phyloP scores from a whole-genome alignment of 768 basidiomycete species.

The Tricholoma saponaceum region DNA sequence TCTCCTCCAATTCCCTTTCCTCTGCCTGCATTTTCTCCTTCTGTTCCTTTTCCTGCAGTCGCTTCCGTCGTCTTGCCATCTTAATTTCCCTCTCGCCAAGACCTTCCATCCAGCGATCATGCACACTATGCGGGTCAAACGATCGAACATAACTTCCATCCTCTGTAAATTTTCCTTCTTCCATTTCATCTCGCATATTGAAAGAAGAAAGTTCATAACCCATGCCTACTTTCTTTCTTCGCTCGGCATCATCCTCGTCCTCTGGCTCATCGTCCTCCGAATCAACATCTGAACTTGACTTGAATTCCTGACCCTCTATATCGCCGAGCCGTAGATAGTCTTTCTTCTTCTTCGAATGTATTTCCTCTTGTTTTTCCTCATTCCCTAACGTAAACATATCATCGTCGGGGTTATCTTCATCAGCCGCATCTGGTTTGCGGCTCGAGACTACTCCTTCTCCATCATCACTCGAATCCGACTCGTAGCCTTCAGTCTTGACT shows the following conservation, averaged over 20 bases:
- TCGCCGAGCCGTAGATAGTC: conserved; percentile 86
- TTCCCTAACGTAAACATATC: conserved; percentile 78
- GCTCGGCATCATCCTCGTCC: conserved; percentile 78
- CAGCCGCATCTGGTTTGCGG: conserved; percentile 55
- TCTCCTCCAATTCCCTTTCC: conserved; percentile 66
- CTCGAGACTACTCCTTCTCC: conserved; percentile 92
- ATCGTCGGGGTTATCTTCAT: conserved; percentile 55
- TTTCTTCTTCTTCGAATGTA: conserved; percentile 49
- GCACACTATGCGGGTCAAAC: conserved; percentile 85
- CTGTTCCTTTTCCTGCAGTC: conserved; percentile 70
- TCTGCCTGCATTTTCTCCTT: conserved; percentile 66
- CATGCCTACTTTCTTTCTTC: conserved; percentile 81
- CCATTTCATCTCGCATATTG: conserved; percentile 99
- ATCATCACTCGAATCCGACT: conserved; percentile 92
- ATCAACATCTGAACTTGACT: conserved; percentile 39
- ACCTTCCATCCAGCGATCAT: conserved; percentile 96
- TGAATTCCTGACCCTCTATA: conserved; percentile 97
- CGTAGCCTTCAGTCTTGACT: conserved; percentile 84
- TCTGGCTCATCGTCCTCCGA: conserved; percentile 48
- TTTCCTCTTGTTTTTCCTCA: conserved; percentile 45
- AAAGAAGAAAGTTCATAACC: conserved; percentile 92
- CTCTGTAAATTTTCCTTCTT: conserved; percentile 94
- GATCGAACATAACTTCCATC: conserved; percentile 87
- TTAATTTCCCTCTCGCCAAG: conserved; percentile 83
- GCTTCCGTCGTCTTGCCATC: conserved; percentile 71